Conservation (phyloP, 257 asterid species). For the Penstemon eatonii region DNA sequence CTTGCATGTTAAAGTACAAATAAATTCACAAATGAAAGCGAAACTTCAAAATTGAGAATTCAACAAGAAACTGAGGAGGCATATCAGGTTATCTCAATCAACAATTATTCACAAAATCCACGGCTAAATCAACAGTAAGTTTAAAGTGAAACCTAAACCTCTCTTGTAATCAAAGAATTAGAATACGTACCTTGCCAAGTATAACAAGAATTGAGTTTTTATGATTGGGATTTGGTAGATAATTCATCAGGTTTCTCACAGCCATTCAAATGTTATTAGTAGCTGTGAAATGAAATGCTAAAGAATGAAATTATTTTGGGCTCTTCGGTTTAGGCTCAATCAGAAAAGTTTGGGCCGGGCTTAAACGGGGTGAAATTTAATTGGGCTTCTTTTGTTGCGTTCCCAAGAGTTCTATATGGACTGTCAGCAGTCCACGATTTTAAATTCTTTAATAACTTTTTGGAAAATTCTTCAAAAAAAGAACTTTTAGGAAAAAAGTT, state of each 20-base stretch:
- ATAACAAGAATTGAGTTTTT: background rate
- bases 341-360: no score
- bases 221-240: constrained; percentile 16
- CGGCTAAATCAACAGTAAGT: constrained; percentile 11
- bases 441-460: no score
- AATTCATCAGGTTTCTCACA: constrained; percentile 25
- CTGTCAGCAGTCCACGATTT: no score
- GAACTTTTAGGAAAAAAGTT: no score
- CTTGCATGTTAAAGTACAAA: constrained; percentile 59
- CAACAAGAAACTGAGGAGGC: constrained; percentile 22
- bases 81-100: constrained; percentile 9
- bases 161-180: background rate
- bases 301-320: background rate
- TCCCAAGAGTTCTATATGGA: no score
- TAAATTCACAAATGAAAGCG: constrained; percentile 22
- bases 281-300: constrained; percentile 8
- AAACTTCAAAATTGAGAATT: constrained; percentile 18
- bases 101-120: background rate
- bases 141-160: background rate
- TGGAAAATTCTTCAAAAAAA: no score
- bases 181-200: constrained; percentile 29
- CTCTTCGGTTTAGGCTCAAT: background rate
- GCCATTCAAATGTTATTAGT: constrained; percentile 46
- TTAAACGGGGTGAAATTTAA: no score
- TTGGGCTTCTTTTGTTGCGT: no score